These are phyloP conservation scores for Pseudonitzschia delicatissima DNA, from an alignment of 108 stramenopile genomes.

Conservation along the genomic window DNA sequence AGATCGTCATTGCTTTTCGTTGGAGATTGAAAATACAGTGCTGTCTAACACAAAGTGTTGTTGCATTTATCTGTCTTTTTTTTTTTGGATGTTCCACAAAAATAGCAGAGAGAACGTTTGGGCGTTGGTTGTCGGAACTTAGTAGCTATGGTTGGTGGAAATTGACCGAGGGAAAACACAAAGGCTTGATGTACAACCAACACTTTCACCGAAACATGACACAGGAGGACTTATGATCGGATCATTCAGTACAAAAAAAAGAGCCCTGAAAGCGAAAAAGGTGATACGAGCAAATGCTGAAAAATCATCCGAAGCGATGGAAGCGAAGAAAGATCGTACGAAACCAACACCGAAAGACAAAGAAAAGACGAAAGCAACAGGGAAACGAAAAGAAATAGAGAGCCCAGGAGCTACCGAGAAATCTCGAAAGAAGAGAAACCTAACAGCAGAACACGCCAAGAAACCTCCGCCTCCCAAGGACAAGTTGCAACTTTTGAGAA, in stretches of 20 bases:
- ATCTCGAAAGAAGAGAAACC: background rate
- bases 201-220: constrained; percentile 2
- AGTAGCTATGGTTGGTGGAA: constrained; percentile 18
- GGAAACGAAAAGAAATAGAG: background rate
- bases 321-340: background rate
- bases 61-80: too few species aligned
- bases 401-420: background rate
- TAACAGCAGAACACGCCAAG: background rate
- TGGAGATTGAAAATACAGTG: background rate
- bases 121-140: background rate
- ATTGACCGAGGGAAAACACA: background rate
- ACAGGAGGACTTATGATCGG: background rate
- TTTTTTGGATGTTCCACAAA: constrained; percentile 38
- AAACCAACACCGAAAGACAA: background rate
- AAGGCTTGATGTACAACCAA: background rate
- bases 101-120: constrained; percentile 2
- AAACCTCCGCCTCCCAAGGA: background rate
- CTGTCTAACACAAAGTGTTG: too few species aligned
- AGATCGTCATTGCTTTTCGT: background rate
- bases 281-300: background rate
- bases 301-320: background rate
- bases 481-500: background rate
- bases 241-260: background rate
- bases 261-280: background rate
- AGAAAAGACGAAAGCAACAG: background rate